These are phyloP conservation scores for Rhodotorula sp. DNA, from an alignment of 1,284 basidiomycete genomes.

Conservation along the genomic window DNA sequence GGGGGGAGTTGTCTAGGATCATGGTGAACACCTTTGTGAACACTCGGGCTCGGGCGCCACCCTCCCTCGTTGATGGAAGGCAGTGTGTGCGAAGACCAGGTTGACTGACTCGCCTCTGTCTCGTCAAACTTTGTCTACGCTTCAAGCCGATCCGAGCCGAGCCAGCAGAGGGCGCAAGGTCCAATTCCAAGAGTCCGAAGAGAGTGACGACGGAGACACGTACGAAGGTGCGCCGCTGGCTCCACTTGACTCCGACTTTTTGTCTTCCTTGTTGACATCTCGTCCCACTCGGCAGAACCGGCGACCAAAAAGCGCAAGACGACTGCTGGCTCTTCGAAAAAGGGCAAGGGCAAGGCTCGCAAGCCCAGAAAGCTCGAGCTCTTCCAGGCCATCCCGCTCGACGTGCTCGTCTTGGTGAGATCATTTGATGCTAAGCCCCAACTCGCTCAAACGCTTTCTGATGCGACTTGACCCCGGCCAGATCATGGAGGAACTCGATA, in stretches of 20 bases:
- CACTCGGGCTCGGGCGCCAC: too few relatives aligned
- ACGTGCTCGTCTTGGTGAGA: slow-evolving; percentile 15
- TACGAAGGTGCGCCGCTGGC: slow-evolving; percentile 1
- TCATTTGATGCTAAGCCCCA: too few relatives aligned
- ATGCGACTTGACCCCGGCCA: background rate
- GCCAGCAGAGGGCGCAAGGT: slow-evolving; percentile 1
- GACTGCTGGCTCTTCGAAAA: background rate
- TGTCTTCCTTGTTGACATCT: background rate
- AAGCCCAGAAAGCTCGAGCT: slow-evolving; percentile 15
- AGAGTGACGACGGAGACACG: slow-evolving; percentile 19
- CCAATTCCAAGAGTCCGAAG: slow-evolving; percentile 11
- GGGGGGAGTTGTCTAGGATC: too few relatives aligned
- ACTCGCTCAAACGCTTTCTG: background rate
- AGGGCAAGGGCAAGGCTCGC: slow-evolving; percentile 9
- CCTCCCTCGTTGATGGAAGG: too few relatives aligned
- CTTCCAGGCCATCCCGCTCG: slow-evolving; percentile 20
- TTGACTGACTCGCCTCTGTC: too few relatives aligned
- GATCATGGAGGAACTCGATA: slow-evolving; percentile 25
- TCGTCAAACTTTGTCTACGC: too few relatives aligned
- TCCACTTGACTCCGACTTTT: background rate
- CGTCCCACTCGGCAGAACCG: background rate
- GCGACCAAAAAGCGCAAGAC: slow-evolving; percentile 5
- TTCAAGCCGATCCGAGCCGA: too few relatives aligned
- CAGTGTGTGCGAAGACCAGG: too few relatives aligned
- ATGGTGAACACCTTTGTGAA: too few relatives aligned